Evolutionary conservation across 2,329 filamentous ascomycete species (phyloP).

Genomic region (Colletotrichum plurivorum): DNA sequence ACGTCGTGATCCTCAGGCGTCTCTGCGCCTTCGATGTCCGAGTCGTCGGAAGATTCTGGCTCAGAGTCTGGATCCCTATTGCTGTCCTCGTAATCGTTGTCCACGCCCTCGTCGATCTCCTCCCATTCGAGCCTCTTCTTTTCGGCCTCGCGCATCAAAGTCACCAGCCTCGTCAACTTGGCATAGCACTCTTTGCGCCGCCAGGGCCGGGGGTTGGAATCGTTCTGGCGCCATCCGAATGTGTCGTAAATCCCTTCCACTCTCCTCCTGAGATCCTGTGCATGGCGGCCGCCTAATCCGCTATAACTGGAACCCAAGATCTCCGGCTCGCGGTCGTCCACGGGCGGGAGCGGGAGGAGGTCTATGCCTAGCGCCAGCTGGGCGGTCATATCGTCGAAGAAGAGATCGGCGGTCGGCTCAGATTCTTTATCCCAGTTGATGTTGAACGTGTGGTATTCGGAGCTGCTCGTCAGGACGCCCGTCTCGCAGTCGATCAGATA

Average conservation of each 20-base stretch:
- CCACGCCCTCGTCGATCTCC: background rate
- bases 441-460: background rate
- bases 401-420: background rate
- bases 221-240: background rate
- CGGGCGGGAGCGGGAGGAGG: background rate
- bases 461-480: background rate
- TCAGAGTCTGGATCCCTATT: background rate
- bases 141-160: background rate
- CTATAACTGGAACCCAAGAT: background rate
- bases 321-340: constrained; percentile 1
- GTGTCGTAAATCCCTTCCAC: background rate
- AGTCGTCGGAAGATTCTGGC: background rate
- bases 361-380: background rate
- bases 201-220: background rate
- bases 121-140: background rate
- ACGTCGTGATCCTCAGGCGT: background rate
- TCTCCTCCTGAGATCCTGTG: background rate
- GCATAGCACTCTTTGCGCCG: background rate
- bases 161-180: background rate
- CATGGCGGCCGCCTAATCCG: background rate
- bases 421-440: too few species aligned
- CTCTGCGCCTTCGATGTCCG: background rate
- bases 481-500: background rate
- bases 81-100: background rate
- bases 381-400: background rate